A percentile compares a stretch with the other conserved stretches of the same genome.
phyloP scores from a whole-genome alignment of 139 green algal genomes.

The Micromonas pusilla region DNA sequence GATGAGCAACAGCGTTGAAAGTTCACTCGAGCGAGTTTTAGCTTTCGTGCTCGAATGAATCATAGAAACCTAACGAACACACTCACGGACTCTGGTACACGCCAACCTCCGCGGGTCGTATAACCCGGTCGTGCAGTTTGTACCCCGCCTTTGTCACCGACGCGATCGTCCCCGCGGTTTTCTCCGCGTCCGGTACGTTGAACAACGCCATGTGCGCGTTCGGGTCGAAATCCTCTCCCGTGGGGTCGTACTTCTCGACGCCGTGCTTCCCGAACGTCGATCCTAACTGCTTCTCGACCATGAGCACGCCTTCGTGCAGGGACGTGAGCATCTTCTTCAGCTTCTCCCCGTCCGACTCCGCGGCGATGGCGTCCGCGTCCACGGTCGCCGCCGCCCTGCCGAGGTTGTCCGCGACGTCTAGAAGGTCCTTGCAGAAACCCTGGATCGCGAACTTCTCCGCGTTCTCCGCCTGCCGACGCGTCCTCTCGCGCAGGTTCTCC shows the following conservation, averaged over 20 bases:
- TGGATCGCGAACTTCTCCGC: slow-evolving; percentile 77
- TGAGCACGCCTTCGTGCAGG: slow-evolving; percentile 73
- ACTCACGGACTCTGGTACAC: slow-evolving; percentile 27
- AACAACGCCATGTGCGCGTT: slow-evolving; percentile 89
- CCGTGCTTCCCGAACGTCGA: slow-evolving; percentile 57
- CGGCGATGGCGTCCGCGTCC: slow-evolving; percentile 41
- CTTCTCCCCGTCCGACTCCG: slow-evolving; percentile 42
- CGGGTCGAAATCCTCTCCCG: slow-evolving; percentile 85
- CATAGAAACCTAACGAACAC: not conserved
- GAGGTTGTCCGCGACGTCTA: slow-evolving; percentile 94
- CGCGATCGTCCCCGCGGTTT: slow-evolving; percentile 66
- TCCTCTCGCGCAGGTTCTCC: slow-evolving; percentile 82
- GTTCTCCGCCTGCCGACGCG: slow-evolving; percentile 54
- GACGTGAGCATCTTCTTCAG: slow-evolving; percentile 50
- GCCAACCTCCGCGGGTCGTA: slow-evolving; percentile 41
- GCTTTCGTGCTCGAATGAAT: not conserved
- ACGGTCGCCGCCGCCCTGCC: slow-evolving; percentile 66
- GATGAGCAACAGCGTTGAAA: not conserved
- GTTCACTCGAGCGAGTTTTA: not conserved
- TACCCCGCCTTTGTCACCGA: slow-evolving; percentile 68
- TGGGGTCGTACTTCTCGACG: slow-evolving; percentile 59
- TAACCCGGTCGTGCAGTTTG: slow-evolving; percentile 37
- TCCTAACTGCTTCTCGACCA: slow-evolving; percentile 60
- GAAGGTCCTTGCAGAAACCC: slow-evolving; percentile 72
- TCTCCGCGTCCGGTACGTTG: slow-evolving; percentile 66